Percentiles rank a stretch among this genome's conserved stretches.
These are phyloP conservation scores for Halophytophthora polymorphica DNA, from an alignment of 352 stramenopile genomes.

Conservation along the genomic window DNA sequence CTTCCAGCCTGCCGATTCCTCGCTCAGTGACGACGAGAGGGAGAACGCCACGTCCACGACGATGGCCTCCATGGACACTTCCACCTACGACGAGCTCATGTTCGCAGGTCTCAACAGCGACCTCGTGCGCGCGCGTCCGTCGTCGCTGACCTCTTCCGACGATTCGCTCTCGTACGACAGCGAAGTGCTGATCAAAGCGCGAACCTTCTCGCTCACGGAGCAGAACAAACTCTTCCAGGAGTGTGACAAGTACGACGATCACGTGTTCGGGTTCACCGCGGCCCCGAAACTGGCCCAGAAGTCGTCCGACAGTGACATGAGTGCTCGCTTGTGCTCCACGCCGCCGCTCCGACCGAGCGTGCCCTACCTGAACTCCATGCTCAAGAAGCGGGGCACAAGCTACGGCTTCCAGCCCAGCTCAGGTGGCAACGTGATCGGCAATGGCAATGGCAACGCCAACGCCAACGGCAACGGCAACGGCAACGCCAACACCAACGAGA, in stretches of 20 bases:
- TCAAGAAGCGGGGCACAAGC: conserved; percentile 38
- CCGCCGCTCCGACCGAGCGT: conserved; percentile 40
- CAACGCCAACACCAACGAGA: conserved; percentile 20
- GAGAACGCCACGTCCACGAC: conserved; percentile 22
- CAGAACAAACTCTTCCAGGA: conserved; percentile 41
- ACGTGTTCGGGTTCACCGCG: conserved; percentile 51
- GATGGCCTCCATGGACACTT: conserved; percentile 38
- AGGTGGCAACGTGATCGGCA: conserved; percentile 29
- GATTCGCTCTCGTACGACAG: conserved; percentile 40
- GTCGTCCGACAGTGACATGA: conserved; percentile 41
- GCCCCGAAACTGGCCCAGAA: conserved; percentile 24
- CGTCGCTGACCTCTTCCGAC: conserved; percentile 52
- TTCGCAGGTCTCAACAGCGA: conserved; percentile 60
- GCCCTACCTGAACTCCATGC: conserved; percentile 30
- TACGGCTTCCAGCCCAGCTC: conserved; percentile 37
- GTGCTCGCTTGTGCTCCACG: conserved; percentile 41
- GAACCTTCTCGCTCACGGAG: conserved; percentile 44
- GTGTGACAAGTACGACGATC: conserved; percentile 72
- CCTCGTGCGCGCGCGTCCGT: conserved; percentile 55
- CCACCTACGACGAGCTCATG: conserved; percentile 51
- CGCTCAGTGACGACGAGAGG: conserved; percentile 36
- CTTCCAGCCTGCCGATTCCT: conserved; percentile 29
- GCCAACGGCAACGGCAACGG: too few relatives aligned
- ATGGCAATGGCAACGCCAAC: conserved; percentile 22
- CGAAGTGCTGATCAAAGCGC: conserved; percentile 40